phyloP scores from a whole-genome alignment of 768 basidiomycete species.

The Cyclocybe aegerita region DNA sequence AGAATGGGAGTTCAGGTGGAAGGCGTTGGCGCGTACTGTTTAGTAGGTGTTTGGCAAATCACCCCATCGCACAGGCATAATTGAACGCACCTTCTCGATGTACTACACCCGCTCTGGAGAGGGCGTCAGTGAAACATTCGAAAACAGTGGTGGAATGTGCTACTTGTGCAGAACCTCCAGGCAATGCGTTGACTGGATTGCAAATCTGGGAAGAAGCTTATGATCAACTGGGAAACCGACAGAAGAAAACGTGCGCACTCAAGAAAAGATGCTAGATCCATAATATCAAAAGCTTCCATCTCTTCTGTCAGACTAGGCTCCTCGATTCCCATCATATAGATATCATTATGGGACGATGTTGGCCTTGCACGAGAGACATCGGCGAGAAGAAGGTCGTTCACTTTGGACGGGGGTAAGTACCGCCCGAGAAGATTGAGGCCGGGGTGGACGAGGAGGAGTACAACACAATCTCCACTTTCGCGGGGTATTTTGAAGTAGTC shows the following conservation, averaged over 20 bases:
- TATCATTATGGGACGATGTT: constrained; percentile 44
- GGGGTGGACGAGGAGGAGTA: constrained; percentile 70
- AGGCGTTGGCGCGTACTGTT: constrained; percentile 71
- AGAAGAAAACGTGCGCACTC: constrained; percentile 46
- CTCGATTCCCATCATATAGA: constrained; percentile 48
- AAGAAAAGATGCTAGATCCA: constrained; percentile 76
- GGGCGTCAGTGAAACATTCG: constrained; percentile 5
- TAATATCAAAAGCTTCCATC: constrained; percentile 62
- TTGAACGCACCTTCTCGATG: constrained; percentile 61
- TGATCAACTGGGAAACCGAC: neutral
- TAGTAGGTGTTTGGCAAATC: neutral
- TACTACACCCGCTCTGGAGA: constrained; percentile 48
- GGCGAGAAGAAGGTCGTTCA: constrained; percentile 66
- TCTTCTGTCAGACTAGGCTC: constrained; percentile 48
- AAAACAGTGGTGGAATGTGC: constrained; percentile 9
- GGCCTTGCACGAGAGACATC: constrained; percentile 46
- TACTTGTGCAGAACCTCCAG: constrained; percentile 66
- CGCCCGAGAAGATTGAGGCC: constrained; percentile 67
- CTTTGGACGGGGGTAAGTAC: constrained; percentile 66
- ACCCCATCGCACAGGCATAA: neutral
- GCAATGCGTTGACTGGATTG: constrained; percentile 73
- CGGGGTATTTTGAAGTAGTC: constrained; percentile 69
- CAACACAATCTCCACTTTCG: constrained; percentile 64
- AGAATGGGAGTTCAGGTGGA: constrained; percentile 69
- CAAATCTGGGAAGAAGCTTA: constrained; percentile 46